These are phyloP conservation scores for Crithidia fasciculata DNA, from an alignment of 208 protist genomes.

Conservation along the genomic window DNA sequence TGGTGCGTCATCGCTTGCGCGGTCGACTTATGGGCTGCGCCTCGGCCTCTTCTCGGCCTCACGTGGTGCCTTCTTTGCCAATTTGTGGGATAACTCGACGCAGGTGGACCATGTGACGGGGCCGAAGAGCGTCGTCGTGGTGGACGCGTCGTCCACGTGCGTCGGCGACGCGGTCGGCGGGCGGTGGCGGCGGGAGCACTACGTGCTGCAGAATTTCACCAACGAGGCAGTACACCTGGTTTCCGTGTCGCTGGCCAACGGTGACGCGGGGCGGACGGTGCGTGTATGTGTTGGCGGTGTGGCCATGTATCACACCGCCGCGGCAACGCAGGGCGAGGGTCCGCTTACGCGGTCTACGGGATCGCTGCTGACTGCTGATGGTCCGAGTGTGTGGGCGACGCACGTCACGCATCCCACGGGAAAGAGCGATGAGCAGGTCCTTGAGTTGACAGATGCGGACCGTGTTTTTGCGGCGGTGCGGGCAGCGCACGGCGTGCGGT, in stretches of 20 bases:
- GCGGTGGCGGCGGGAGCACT: conserved; percentile 19
- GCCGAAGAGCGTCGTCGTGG: too few species aligned
- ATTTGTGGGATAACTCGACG: conserved; percentile 16
- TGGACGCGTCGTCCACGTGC: too few species aligned
- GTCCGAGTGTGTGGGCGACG: conserved; percentile 4
- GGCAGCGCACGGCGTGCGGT: not conserved
- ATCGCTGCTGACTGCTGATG: not conserved
- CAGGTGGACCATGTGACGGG: not conserved
- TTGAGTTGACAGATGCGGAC: conserved; percentile 27
- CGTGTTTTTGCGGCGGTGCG: conserved; percentile 9
- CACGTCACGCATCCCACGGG: conserved; percentile 22
- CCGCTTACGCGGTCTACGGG: too few species aligned
- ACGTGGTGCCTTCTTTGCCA: conserved; percentile 9
- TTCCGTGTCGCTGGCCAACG: conserved; percentile 27
- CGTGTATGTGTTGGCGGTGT: conserved; percentile 49
- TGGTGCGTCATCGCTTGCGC: too few species aligned
- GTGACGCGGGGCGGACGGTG: conserved; percentile 25
- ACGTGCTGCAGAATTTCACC: conserved; percentile 25
- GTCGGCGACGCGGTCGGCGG: not conserved
- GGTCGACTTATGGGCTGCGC: conserved; percentile 10
- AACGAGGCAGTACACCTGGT: conserved; percentile 23
- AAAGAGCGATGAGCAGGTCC: conserved; percentile 23
- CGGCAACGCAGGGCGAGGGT: too few species aligned
- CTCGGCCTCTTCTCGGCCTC: conserved; percentile 16
- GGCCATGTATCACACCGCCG: conserved; percentile 8